Evolutionary conservation across 257 asterid species (phyloP).

Genomic region (Misopates orontium): DNA sequence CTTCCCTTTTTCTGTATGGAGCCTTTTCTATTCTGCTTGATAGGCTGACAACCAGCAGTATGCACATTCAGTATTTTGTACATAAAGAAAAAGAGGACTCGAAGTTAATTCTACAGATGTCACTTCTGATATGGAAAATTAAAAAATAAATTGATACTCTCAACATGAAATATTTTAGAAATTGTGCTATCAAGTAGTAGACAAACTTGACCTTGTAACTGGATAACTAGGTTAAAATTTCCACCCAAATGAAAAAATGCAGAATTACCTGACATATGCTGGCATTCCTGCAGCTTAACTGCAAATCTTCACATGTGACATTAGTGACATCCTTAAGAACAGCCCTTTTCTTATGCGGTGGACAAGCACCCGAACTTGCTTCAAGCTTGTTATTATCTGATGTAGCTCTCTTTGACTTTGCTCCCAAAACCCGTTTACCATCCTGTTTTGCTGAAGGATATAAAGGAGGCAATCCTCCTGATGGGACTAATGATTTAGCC

Average conservation of each 20-base stretch:
- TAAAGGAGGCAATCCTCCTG: constrained; percentile 68
- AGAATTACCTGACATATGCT: constrained; percentile 52
- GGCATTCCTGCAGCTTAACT: constrained; percentile 46
- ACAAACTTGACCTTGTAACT: constrained; percentile 5
- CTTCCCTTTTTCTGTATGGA: constrained; percentile 45
- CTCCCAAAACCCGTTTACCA: constrained; percentile 41
- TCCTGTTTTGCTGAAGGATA: constrained; percentile 56
- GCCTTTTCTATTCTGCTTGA: constrained; percentile 44
- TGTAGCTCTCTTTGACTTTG: constrained; percentile 63
- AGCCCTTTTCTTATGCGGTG: constrained; percentile 66
- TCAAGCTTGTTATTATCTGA: constrained; percentile 42
- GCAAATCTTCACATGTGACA: constrained; percentile 47
- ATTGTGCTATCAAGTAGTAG: constrained; percentile 3
- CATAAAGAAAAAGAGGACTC: constrained; percentile 3
- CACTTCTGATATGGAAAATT: constrained; percentile 12
- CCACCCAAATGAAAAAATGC: constrained; percentile 1
- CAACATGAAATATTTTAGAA: not conserved
- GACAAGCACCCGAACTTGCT: constrained; percentile 37
- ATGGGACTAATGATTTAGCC: constrained; percentile 57
- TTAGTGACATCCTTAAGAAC: constrained; percentile 87
- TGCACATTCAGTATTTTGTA: constrained; percentile 16
- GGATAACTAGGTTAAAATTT: constrained; percentile 6
- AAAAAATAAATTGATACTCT: not conserved
- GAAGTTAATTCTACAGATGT: not conserved
- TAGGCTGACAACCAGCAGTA: constrained; percentile 33